Percentiles rank a stretch among this genome's conserved stretches.
Conservation (phyloP, 257 asterid genomes). For the Penstemon barbatus region DNA sequence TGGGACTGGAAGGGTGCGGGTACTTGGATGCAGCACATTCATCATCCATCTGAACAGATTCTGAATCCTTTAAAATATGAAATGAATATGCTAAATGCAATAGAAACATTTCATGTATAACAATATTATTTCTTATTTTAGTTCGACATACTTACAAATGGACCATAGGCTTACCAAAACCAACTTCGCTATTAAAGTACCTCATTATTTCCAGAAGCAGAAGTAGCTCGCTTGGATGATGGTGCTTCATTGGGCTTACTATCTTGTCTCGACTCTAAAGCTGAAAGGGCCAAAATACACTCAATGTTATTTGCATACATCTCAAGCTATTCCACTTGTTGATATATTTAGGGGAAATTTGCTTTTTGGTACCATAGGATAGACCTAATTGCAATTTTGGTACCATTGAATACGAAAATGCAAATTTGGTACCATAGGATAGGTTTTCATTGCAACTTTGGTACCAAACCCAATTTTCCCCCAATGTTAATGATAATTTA, state of each 20-base stretch:
- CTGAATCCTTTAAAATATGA: constrained; percentile 36
- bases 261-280: constrained; percentile 45
- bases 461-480: too few species aligned
- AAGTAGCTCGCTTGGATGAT: constrained; percentile 37
- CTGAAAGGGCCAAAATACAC: constrained; percentile 37
- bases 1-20: constrained; percentile 28
- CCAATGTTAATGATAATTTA: too few species aligned
- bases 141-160: constrained; percentile 5
- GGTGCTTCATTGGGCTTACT: constrained; percentile 33
- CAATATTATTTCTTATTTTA: not conserved
- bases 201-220: constrained; percentile 40
- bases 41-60: constrained; percentile 39
- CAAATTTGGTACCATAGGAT: too few species aligned
- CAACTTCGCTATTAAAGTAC: constrained; percentile 33
- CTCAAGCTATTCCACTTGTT: constrained; percentile 17
- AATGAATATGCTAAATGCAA: constrained; percentile 16
- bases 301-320: constrained; percentile 10
- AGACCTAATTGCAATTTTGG: too few species aligned
- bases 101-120: not conserved
- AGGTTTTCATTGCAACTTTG: too few species aligned
- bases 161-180: constrained; percentile 22
- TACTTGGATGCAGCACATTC: constrained; percentile 37
- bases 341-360: not conserved
- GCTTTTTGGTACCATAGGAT: too few species aligned
- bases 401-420: too few species aligned